These are phyloP conservation scores for Durio zibethinus DNA, from an alignment of 345 rosid species.

Conservation along the genomic window DNA sequence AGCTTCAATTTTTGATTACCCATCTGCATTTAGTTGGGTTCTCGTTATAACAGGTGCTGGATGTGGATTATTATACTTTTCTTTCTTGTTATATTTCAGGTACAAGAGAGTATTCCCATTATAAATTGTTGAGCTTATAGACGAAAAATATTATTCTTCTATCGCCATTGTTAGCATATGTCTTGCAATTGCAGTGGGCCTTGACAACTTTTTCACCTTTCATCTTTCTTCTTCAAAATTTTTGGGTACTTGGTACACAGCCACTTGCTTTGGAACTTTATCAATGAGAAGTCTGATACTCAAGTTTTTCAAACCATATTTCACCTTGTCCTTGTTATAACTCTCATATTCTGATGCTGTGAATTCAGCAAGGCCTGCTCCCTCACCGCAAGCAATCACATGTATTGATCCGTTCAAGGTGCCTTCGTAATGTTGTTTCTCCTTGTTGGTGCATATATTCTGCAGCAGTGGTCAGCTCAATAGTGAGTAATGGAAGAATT, in stretches of 20 bases:
- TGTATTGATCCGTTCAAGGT: constrained; percentile 60
- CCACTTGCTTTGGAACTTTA: no score
- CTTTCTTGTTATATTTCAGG: constrained; percentile 72
- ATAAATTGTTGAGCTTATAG: constrained; percentile 23
- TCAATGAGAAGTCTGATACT: no score
- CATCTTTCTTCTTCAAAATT: no score
- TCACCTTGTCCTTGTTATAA: constrained; percentile 32
- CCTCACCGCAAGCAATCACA: constrained; percentile 72
- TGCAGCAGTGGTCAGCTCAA: constrained; percentile 21
- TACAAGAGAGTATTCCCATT: constrained; percentile 79
- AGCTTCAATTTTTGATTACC: constrained; percentile 61
- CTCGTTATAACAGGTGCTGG: constrained; percentile 56
- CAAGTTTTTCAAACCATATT: not conserved
- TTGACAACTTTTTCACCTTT: no score
- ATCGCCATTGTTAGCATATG: not conserved
- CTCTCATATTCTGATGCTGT: constrained; percentile 53
- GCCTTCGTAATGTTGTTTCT: constrained; percentile 47
- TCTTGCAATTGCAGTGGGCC: not conserved
- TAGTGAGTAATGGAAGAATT: not conserved
- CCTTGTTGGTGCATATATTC: constrained; percentile 54
- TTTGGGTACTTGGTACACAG: no score
- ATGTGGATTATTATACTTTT: constrained; percentile 50
- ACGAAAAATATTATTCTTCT: not conserved
- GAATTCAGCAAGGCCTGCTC: constrained; percentile 52
- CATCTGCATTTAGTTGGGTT: constrained; percentile 70